Evolutionary conservation across 371 early-diverging fungal genomes (phyloP).

Genomic region (Apophysomyces variabilis): DNA sequence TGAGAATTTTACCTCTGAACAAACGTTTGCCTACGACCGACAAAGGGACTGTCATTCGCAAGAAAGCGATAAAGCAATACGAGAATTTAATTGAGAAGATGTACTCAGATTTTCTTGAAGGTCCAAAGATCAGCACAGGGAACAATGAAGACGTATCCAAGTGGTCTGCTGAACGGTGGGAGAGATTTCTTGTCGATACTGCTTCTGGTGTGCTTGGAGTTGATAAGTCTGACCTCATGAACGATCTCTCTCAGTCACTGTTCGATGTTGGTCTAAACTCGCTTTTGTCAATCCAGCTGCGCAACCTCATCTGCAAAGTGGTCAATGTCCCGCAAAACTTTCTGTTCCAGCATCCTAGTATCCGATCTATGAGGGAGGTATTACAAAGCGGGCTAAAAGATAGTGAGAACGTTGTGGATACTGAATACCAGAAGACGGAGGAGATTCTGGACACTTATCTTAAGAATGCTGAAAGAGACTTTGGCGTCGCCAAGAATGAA

Average conservation of each 20-base stretch:
- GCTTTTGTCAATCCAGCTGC: conserved; percentile 10
- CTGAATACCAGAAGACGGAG: conserved; percentile 14
- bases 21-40: conserved; percentile 30
- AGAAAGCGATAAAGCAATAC: conserved; percentile 22
- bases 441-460: conserved; percentile 17
- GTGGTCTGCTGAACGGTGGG: background rate
- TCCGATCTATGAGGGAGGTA: conserved; percentile 16
- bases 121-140: background rate
- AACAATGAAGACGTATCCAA: background rate
- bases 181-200: background rate
- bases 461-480: conserved; percentile 25
- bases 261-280: conserved; percentile 18
- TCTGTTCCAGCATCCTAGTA: conserved; percentile 36
- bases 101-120: conserved; percentile 30
- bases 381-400: background rate
- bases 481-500: conserved; percentile 16
- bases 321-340: conserved; percentile 36
- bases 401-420: conserved; percentile 14
- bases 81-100: conserved; percentile 30
- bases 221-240: background rate
- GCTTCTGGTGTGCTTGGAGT: background rate
- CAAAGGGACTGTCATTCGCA: conserved; percentile 37
- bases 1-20: conserved; percentile 39
- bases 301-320: background rate
- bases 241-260: background rate